These are phyloP conservation scores for Arabidopsis arenosa DNA, from an alignment of 345 rosid species.

Conservation along the genomic window DNA sequence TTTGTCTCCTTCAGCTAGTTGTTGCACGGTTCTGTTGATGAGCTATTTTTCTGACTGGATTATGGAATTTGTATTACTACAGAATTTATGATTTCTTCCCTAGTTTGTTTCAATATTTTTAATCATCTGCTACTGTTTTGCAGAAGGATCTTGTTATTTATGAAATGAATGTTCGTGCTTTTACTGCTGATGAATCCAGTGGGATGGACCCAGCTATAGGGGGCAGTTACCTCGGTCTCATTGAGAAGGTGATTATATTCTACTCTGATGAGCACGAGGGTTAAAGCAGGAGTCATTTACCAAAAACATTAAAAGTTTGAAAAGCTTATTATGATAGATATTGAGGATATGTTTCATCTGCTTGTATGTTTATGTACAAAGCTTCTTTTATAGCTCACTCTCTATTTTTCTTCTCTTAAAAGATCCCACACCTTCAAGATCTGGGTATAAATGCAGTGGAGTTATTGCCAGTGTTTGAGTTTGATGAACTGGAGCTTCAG, in stretches of 20 bases:
- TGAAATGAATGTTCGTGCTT: constrained; percentile 98
- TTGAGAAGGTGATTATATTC: constrained; percentile 69
- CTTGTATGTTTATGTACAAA: constrained; percentile 23
- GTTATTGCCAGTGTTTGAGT: constrained; percentile 88
- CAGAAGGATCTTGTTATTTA: constrained; percentile 94
- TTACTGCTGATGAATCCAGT: constrained; percentile 87
- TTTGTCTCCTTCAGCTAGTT: constrained; percentile 3
- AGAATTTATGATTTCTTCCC: neutral
- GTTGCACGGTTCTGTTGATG: constrained; percentile 23
- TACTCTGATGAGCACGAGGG: constrained; percentile 5
- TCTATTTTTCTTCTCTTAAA: constrained; percentile 33
- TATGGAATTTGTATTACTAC: neutral
- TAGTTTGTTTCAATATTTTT: neutral
- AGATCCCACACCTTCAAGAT: constrained; percentile 93
- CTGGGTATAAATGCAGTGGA: constrained; percentile 95
- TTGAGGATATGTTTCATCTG: constrained; percentile 4
- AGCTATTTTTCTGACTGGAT: neutral
- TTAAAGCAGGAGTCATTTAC: neutral
- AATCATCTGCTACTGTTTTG: constrained; percentile 39
- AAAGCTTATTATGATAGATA: constrained; percentile 9
- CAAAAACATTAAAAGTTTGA: neutral
- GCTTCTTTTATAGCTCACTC: constrained; percentile 38
- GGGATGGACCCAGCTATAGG: constrained; percentile 63
- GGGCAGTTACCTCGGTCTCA: constrained; percentile 86
- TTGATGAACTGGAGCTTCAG: constrained; percentile 93